A percentile compares a stretch with the other conserved stretches of the same genome.
Conservation (phyloP, 2,329 filamentous ascomycete genomes). For the Aspergillus sp. region DNA sequence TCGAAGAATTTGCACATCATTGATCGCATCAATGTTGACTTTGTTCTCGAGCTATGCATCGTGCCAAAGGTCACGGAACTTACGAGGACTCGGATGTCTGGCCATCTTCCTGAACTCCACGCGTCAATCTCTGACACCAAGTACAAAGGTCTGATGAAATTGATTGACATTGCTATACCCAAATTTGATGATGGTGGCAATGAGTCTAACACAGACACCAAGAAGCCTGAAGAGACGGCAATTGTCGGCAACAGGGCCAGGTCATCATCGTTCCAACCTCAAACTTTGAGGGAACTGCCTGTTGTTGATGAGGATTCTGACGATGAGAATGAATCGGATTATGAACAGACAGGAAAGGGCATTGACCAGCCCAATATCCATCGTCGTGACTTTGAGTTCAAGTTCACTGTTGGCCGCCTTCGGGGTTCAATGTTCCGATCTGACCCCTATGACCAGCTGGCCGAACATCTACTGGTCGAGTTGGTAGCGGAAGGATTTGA, state of each 20-base stretch:
- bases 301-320: conserved; percentile 68
- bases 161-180: conserved; percentile 93
- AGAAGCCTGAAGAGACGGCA: conserved; percentile 31
- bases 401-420: conserved; percentile 90
- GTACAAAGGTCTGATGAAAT: conserved; percentile 94
- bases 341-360: conserved; percentile 54
- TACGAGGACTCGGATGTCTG: conserved; percentile 86
- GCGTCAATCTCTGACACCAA: conserved; percentile 90
- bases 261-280: conserved; percentile 72
- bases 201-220: conserved; percentile 30
- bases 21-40: conserved; percentile 95
- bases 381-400: conserved; percentile 92
- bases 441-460: conserved; percentile 70
- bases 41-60: conserved; percentile 93
- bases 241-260: conserved; percentile 45
- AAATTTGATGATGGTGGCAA: conserved; percentile 62
- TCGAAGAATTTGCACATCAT: conserved; percentile 80
- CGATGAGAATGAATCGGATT: conserved; percentile 52
- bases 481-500: conserved; percentile 86
- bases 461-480: conserved; percentile 82
- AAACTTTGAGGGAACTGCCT: conserved; percentile 69
- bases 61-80: conserved; percentile 93
- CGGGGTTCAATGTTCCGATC: conserved; percentile 89
- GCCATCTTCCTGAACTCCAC: conserved; percentile 87
- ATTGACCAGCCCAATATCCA: conserved; percentile 63